Evolutionary conservation across 139 green algal genomes (phyloP).

Genomic region (Bryopsis sp.): DNA sequence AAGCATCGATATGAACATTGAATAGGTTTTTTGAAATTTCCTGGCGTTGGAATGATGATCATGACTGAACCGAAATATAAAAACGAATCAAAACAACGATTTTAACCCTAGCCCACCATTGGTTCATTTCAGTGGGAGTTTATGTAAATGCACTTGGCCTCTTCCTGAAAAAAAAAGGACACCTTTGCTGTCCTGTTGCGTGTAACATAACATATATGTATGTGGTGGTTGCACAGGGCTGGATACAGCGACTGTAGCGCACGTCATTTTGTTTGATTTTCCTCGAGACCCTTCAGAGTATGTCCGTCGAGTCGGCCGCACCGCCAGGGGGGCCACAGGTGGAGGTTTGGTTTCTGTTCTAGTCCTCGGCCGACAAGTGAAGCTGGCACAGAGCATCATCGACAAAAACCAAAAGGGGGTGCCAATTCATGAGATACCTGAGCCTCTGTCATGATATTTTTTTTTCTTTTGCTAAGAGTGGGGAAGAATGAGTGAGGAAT

Average conservation of each 20-base stretch:
- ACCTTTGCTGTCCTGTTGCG: neutral
- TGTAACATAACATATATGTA: neutral
- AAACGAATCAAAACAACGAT: too few species aligned
- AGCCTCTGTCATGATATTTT: slow-evolving; percentile 12
- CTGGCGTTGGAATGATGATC: too few species aligned
- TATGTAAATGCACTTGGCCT: too few species aligned
- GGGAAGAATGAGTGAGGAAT: too few species aligned
- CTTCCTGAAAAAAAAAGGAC: too few species aligned
- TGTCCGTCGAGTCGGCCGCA: slow-evolving; percentile 78
- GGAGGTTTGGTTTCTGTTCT: slow-evolving; percentile 65
- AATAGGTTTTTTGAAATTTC: too few species aligned
- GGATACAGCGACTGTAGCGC: slow-evolving; percentile 28
- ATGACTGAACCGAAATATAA: too few species aligned
- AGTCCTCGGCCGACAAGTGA: slow-evolving; percentile 74
- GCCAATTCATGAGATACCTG: slow-evolving; percentile 58
- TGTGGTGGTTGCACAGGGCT: slow-evolving; percentile 14
- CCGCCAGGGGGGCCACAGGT: slow-evolving; percentile 68
- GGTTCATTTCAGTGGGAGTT: too few species aligned
- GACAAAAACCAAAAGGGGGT: slow-evolving; percentile 52
- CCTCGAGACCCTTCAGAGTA: slow-evolving; percentile 91
- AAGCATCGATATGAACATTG: too few species aligned
- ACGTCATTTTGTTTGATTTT: slow-evolving; percentile 96
- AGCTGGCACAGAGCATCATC: slow-evolving; percentile 62
- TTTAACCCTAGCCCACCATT: too few species aligned
- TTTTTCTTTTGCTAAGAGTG: too few species aligned